Base-by-base conservation (phyloP, 164 flowering plant genomes). In the Santalum album region DNA sequence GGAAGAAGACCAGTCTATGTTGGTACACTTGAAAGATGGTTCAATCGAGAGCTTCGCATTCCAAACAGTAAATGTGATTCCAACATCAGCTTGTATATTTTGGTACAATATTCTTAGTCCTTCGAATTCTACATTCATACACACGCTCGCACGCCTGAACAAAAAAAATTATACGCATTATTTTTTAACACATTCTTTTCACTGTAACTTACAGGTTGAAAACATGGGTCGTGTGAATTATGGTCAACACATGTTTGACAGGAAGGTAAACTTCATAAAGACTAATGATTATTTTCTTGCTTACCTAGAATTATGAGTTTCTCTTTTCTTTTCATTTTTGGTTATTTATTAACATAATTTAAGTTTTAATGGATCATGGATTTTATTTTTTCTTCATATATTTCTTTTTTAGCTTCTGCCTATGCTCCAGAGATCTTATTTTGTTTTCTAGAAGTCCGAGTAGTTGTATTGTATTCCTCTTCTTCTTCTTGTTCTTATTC, bases 171-270 rank as follows among this genome's bases (percentile, higher is more conserved):
- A 22, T 49, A 24, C 5, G 16, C 17, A 6, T 53, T 17, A 25
- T 14, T 56, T 35, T 6, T 50, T 23, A 42, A 23, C 25, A 19
- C 4, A 46, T 46, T 46, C 4, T 39, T 32, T 43, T 12, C 47
- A n/a, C 62, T 9, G 16, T 44, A 1, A 53, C 12, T 61, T 61
- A 17, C 57, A 91, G 98, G 98, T 88, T 64, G 98, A 91, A 66
- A 91, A 91, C 75, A 75, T 91, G 88, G 98, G 98, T 26, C 96
- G 87, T 46, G 66, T 92, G 51, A 92, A 92, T 68, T 83, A 89
- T 72, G 98, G 98, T n/a, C 67, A 62, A 25, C 80, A 79, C 69
- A 24, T 79, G 22, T 83, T 76, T 71, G 98, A 92, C 66, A 65
- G 60, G 55, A 92, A 92, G 98, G 98, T 92, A 70, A 70, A 32